Evolutionary conservation across 164 flowering plant genomes (phyloP).

Genomic region (Euptelea pleiosperma): DNA sequence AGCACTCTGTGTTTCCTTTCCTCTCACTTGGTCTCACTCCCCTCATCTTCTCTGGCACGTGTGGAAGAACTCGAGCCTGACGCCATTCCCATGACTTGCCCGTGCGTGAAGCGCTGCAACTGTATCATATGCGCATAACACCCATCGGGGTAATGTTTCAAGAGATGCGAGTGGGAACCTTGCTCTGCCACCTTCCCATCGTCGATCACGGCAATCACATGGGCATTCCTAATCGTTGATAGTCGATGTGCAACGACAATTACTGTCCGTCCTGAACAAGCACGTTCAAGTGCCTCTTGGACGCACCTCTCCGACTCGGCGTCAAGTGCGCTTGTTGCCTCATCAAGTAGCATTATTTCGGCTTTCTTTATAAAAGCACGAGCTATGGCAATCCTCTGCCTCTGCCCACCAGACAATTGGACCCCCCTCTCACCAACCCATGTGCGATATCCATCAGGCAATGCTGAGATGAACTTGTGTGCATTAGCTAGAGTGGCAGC

Average conservation of each 20-base stretch:
- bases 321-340: slow-evolving; percentile 97
- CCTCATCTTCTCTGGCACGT: slow-evolving; percentile 36
- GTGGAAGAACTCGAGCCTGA: slow-evolving; percentile 52
- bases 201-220: slow-evolving; percentile 84
- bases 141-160: slow-evolving; percentile 85
- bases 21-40: slow-evolving; percentile 23
- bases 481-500: slow-evolving; percentile 89
- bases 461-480: slow-evolving; percentile 72
- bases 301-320: slow-evolving; percentile 88
- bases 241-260: slow-evolving; percentile 90
- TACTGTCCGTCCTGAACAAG: slow-evolving; percentile 75
- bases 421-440: slow-evolving; percentile 90
- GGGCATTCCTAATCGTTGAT: slow-evolving; percentile 80
- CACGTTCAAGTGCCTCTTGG: slow-evolving; percentile 78
- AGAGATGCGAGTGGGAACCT: slow-evolving; percentile 84
- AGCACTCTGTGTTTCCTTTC: not conserved
- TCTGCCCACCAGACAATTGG: slow-evolving; percentile 94
- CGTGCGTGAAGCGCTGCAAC: slow-evolving; percentile 73
- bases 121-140: slow-evolving; percentile 89
- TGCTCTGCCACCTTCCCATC: slow-evolving; percentile 96
- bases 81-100: slow-evolving; percentile 49
- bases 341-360: slow-evolving; percentile 80
- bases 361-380: slow-evolving; percentile 74
- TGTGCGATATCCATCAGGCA: slow-evolving; percentile 91
- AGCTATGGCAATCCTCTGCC: slow-evolving; percentile 93